Evolutionary conservation across 2,329 filamentous ascomycete genomes (phyloP), one percentile per base, ranked within the genome.

Genomic region (Trichophyton equinum): DNA sequence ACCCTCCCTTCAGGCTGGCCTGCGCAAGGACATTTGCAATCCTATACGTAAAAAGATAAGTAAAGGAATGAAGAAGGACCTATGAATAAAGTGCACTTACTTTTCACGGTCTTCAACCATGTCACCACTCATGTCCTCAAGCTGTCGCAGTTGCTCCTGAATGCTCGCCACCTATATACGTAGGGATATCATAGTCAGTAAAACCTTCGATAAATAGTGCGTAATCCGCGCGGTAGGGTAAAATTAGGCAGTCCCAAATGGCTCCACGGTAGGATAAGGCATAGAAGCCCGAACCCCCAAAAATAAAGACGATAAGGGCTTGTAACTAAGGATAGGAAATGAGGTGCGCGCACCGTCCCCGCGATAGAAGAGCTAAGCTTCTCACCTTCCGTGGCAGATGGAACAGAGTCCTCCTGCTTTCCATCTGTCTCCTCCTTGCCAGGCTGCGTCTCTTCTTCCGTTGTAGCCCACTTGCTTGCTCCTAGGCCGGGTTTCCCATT

Each of bases 271-370:
- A 57, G 55, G 15, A 49, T 47, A 18, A 62, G 33, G 36, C 60
- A 49, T 38, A 62, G 33, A 44, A 58, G 15, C 33, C 47, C 46
- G 62, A 72, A 65, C 63, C 68, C 64, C 64, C 62, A 61, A 61
- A 40, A 11, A 55, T 25, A 40, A 13, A 40, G 62, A 25, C 40
- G 60, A 58, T 59, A 40, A 38, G 61, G 51, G 59, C 33, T 40
- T 38, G 56, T 61, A 62, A 46, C 59, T 60, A 63, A 27, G 57
- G 68, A 66, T 57, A 68, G 67, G 64, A 73, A 71, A 73, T 69
- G 72, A 72, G 74, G 74, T 69, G 68, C 64, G 71, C 74, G 74
- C 74, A 76, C 74, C 74, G 74, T 77, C 75, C 75, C 74, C 72
- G 75, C 71, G 68, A 76, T 76, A 67, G 73, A 75, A 74, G 74